Evolutionary conservation across 345 rosid species (phyloP), one percentile per base, ranked within the genome.

Genomic region (Firmiana major): DNA sequence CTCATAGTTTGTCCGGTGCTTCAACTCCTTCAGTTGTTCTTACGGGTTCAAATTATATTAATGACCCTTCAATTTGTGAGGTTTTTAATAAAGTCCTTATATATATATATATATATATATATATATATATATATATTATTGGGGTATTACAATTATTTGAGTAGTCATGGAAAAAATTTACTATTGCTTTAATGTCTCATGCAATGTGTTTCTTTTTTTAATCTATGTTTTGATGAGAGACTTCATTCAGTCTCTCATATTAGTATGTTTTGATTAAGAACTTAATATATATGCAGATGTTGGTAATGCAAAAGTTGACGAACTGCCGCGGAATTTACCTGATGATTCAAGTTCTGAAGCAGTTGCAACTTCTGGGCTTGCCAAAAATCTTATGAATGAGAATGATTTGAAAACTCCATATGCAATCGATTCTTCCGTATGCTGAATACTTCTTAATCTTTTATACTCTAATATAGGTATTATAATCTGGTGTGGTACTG

Each of bases 341-440:
- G 97, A 91, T 74, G 91, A 91, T 77, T 81, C 95, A 75, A 80
- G 81, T 64, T 68, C 86, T 73, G 91, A 91, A 80, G 79, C 34
- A 1, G 34, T 88, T 86, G 77, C 90, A 75, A 80, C 81, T 49
- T 75, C 91, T 70, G 89, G 81, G 73, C 55, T 79, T 17, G 79
- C 80, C 65, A 91, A 90, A 82, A 80, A 76, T 79, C 83, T 88
- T 59, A 62, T 83, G 82, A 87, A 86, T 73, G 97, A 97, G 78
- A 96, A 90, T 78, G 94, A 92, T 77, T 73, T 83, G 78, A 90
- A 89, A 86, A 78, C 88, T 77, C 72, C 90, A n/a, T 83, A 85
- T 75, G 49, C 83, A 53, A 55, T 77, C 49, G 98, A 91, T 72
- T 81, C 92, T 70, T 78, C 89, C 63, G 94, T 93, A 93, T 70